Percentiles rank a stretch among this genome's conserved stretches.
Conservation (phyloP, 108 stramenopile genomes). For the Skeletonema grethae region DNA sequence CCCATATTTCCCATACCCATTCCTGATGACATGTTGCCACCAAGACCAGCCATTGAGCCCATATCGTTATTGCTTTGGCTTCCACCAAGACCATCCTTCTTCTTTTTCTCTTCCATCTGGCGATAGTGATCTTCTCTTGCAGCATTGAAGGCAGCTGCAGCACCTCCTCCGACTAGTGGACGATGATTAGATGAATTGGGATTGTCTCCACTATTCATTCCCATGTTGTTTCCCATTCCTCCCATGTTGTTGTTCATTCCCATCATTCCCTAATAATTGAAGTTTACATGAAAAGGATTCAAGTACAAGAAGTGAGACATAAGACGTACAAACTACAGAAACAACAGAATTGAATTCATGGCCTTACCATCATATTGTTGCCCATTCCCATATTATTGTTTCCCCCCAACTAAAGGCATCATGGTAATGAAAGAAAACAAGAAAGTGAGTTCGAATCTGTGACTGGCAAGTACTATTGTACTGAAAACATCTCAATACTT, state of each 20-base stretch:
- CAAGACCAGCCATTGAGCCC: conserved; percentile 17
- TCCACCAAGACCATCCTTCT: conserved; percentile 1
- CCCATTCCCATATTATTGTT: conserved; percentile 6
- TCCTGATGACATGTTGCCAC: conserved; percentile 7
- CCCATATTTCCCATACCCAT: conserved; percentile 8
- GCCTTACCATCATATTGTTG: neutral
- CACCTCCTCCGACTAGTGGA: conserved; percentile 76
- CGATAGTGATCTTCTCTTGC: conserved; percentile 77
- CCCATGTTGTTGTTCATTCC: conserved; percentile 22
- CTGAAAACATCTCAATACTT: conserved; percentile 4
- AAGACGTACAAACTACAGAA: neutral
- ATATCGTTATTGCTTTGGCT: conserved; percentile 11
- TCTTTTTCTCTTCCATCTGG: conserved; percentile 24
- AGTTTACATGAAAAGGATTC: neutral
- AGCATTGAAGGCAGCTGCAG: conserved; percentile 87
- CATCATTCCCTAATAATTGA: conserved; percentile 1
- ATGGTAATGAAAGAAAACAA: neutral
- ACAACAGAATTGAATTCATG: neutral
- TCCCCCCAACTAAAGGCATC: neutral
- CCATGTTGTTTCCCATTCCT: conserved; percentile 13
- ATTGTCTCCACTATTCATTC: conserved; percentile 15
- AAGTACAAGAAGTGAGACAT: neutral
- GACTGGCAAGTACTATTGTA: neutral
- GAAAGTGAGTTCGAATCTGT: neutral
- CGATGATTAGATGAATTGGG: conserved; percentile 44